phyloP scores from a whole-genome alignment of 768 basidiomycete species.

The Lentinula aciculospora region DNA sequence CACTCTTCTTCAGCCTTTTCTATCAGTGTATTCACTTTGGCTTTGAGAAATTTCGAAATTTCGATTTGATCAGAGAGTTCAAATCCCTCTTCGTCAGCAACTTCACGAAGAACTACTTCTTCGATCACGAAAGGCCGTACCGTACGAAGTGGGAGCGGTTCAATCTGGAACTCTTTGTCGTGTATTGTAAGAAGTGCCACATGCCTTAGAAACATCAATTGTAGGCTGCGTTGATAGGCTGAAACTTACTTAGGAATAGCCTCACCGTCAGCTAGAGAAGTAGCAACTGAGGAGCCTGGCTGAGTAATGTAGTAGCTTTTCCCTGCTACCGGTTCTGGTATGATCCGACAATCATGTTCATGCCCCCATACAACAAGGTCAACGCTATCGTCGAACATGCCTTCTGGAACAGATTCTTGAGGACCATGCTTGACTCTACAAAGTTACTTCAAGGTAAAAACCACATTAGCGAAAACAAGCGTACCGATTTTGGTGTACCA shows the following conservation, averaged over 20 bases:
- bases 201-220: constrained; percentile 47
- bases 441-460: background rate
- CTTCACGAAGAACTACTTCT: constrained; percentile 69
- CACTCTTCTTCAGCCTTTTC: constrained; percentile 71
- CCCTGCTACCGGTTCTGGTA: constrained; percentile 86
- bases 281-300: constrained; percentile 93
- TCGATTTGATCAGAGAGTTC: constrained; percentile 78
- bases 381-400: constrained; percentile 94
- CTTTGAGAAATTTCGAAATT: constrained; percentile 76
- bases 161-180: constrained; percentile 81
- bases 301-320: constrained; percentile 91
- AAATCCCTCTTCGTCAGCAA: constrained; percentile 70
- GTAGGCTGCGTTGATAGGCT: background rate
- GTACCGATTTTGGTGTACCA: constrained; percentile 95
- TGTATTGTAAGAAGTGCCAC: constrained; percentile 87
- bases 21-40: constrained; percentile 74
- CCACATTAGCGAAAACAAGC: constrained; percentile 13
- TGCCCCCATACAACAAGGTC: constrained; percentile 98
- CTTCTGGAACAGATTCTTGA: constrained; percentile 91
- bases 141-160: constrained; percentile 81
- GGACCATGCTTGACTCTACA: constrained; percentile 89
- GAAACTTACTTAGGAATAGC: constrained; percentile 76
- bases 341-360: constrained; percentile 94
- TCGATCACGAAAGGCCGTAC: constrained; percentile 94
- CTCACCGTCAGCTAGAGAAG: constrained; percentile 91